Conservation (phyloP, 441 rosid species). For the Corymbia calophylla region DNA sequence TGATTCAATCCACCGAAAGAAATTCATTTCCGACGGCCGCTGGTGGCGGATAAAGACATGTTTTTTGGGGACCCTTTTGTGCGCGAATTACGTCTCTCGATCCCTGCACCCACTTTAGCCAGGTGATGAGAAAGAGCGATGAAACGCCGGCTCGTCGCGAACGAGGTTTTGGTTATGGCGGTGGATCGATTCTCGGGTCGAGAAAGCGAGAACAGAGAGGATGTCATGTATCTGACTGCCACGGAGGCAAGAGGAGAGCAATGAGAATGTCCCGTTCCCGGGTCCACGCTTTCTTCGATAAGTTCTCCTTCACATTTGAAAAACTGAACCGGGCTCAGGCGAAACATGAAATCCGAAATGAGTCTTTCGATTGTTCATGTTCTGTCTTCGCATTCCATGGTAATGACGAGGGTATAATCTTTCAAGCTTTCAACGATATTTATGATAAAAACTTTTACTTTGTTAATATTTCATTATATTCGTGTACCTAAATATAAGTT, state of each 20-base stretch:
- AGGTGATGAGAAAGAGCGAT: neutral
- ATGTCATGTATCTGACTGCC: neutral
- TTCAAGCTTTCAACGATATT: too few species aligned
- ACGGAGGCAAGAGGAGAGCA: neutral
- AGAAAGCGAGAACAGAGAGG: neutral
- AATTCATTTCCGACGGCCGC: neutral
- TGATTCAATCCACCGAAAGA: neutral
- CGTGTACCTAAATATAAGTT: too few species aligned
- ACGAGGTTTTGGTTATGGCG: neutral
- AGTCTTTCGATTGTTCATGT: too few species aligned
- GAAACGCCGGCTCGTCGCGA: neutral
- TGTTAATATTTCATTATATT: too few species aligned
- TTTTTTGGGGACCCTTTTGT: neutral
- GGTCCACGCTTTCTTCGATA: neutral
- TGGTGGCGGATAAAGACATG: neutral
- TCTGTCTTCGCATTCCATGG: too few species aligned
- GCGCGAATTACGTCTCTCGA: neutral
- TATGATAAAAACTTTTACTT: too few species aligned
- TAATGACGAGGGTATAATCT: too few species aligned
- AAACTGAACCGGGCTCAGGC: neutral
- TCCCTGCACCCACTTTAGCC: neutral
- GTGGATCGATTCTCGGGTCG: neutral
- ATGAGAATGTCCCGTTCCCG: neutral
- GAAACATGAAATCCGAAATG: too few species aligned
- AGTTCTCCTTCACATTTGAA: neutral